These are phyloP conservation scores for Liquidambar formosana DNA, from an alignment of 164 flowering plant species.

Conservation along the genomic window DNA sequence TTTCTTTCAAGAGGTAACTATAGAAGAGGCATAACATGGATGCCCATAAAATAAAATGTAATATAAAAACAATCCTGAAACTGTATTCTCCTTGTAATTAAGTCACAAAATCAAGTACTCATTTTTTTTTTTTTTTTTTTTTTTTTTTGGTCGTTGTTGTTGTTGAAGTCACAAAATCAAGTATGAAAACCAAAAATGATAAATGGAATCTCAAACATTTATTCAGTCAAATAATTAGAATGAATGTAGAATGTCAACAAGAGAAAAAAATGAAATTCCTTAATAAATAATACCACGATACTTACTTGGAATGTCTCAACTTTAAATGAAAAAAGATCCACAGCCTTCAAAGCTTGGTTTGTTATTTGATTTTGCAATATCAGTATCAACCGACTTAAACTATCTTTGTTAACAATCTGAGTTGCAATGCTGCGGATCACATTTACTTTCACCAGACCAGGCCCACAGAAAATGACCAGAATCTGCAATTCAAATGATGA, in stretches of 20 bases:
- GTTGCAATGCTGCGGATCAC: constrained; percentile 37
- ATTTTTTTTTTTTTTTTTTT: no score
- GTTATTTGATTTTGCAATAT: constrained; percentile 55
- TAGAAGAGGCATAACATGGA: no score
- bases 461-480: constrained; percentile 51
- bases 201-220: background rate
- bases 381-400: constrained; percentile 44
- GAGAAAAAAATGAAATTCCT: background rate
- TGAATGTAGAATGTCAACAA: background rate
- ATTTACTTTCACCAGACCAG: constrained; percentile 46
- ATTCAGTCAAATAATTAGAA: background rate
- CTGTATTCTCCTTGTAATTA: background rate
- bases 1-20: no score
- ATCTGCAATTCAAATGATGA: constrained; percentile 35
- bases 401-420: constrained; percentile 42
- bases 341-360: constrained; percentile 54
- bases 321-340: constrained; percentile 45
- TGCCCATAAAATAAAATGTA: no score
- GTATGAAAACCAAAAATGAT: background rate
- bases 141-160: no score
- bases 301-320: constrained; percentile 67
- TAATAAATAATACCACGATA: background rate
- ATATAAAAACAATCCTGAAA: no score
- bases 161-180: background rate
- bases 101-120: background rate